phyloP scores from a whole-genome alignment of 768 basidiomycete genomes.

The Peribolospora kevripleyi region DNA sequence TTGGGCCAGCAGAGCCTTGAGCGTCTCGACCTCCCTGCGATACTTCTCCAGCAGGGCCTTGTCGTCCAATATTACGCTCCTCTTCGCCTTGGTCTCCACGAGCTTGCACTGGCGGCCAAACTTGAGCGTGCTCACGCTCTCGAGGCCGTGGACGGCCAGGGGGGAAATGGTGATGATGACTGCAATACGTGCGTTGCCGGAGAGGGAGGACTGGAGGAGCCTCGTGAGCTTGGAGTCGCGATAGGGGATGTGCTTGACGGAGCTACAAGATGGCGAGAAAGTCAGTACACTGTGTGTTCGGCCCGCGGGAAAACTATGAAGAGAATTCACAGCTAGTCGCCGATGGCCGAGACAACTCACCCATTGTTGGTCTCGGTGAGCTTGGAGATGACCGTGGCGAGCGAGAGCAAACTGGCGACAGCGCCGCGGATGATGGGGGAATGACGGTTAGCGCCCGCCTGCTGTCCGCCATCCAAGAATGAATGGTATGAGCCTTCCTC shows the following conservation, averaged over 20 bases:
- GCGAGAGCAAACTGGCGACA: conserved; percentile 46
- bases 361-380: conserved; percentile 52
- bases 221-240: conserved; percentile 62
- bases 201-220: conserved; percentile 78
- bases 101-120: conserved; percentile 82
- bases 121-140: conserved; percentile 65
- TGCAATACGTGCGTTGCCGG: conserved; percentile 83
- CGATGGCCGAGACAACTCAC: conserved; percentile 22
- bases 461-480: no score
- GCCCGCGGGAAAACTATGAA: not conserved
- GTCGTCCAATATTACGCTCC: conserved; percentile 39
- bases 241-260: conserved; percentile 71
- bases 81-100: conserved; percentile 30
- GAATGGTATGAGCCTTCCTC: no score
- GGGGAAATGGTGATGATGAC: conserved; percentile 93
- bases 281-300: not conserved
- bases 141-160: conserved; percentile 46
- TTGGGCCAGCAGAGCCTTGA: conserved; percentile 47
- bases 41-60: conserved; percentile 84
- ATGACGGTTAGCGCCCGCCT: no score
- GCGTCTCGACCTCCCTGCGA: conserved; percentile 75
- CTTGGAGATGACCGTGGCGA: conserved; percentile 78
- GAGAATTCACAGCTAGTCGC: conserved; percentile 36
- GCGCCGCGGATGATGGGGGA: not conserved
- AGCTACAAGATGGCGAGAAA: not conserved